Percentiles rank a stretch among this genome's conserved stretches.
These are phyloP conservation scores for Groenewaldozyma tartarivorans DNA, from an alignment of 805 yeast genomes.

Conservation along the genomic window DNA sequence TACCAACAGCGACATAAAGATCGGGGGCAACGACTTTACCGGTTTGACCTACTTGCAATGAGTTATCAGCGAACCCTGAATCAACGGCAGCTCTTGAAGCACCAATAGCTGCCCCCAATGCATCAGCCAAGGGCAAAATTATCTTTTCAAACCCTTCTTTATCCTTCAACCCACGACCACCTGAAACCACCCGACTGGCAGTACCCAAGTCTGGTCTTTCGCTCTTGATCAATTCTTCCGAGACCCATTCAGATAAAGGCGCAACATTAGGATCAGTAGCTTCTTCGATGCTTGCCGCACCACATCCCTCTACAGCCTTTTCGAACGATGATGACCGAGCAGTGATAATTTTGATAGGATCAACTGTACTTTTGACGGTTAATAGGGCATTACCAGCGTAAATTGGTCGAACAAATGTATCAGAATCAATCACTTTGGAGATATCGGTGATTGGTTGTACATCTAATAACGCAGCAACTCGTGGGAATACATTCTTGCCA, in stretches of 20 bases:
- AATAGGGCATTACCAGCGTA: constrained; percentile 92
- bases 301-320: constrained; percentile 33
- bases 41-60: constrained; percentile 95
- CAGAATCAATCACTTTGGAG: constrained; percentile 50
- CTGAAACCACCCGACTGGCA: constrained; percentile 74
- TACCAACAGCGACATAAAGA: constrained; percentile 83
- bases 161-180: constrained; percentile 89
- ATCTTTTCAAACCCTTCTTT: constrained; percentile 76
- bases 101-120: constrained; percentile 86
- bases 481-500: constrained; percentile 79
- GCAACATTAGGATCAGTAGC: constrained; percentile 27
- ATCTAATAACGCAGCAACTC: constrained; percentile 77
- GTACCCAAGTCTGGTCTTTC: constrained; percentile 89
- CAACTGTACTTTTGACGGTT: constrained; percentile 67
- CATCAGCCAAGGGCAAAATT: constrained; percentile 74
- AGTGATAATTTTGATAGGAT: constrained; percentile 59
- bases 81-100: constrained; percentile 98
- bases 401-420: constrained; percentile 83
- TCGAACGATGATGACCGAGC: constrained; percentile 75
- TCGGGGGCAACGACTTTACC: constrained; percentile 98
- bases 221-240: constrained; percentile 62
- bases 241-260: constrained; percentile 49
- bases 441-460: constrained; percentile 84
- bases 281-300: constrained; percentile 35
- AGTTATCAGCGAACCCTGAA: constrained; percentile 89